Evolutionary conservation across 2,329 filamentous ascomycete species (phyloP).

Genomic region (Exophiala bonariae): DNA sequence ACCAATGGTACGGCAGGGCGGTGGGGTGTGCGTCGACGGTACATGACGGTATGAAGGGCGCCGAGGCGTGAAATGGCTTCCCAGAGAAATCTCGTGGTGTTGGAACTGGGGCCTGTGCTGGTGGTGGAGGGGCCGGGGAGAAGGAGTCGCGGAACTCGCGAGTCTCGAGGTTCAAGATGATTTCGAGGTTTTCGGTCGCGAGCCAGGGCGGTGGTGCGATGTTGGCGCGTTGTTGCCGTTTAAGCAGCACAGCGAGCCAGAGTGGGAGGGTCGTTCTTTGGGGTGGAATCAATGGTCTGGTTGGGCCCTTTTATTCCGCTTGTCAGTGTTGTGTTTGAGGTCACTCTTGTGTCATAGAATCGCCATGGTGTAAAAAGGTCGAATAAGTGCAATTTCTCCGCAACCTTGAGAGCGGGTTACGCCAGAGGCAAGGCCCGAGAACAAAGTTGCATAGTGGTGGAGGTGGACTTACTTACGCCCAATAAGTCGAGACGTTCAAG

Average conservation of each 20-base stretch:
- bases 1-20: slow-evolving; percentile 89
- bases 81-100: slow-evolving; percentile 35
- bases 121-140: slow-evolving; percentile 74
- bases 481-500: slow-evolving; percentile 84
- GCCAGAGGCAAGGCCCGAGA: too few relatives aligned
- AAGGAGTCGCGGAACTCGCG: slow-evolving; percentile 70
- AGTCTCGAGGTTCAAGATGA: slow-evolving; percentile 80
- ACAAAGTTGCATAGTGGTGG: neutral
- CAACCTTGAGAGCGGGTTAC: too few relatives aligned
- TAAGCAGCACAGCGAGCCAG: slow-evolving; percentile 93
- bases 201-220: slow-evolving; percentile 92
- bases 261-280: slow-evolving; percentile 78
- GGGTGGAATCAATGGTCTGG: slow-evolving; percentile 75
- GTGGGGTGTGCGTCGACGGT: slow-evolving; percentile 68
- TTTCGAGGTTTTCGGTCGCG: slow-evolving; percentile 69
- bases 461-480: slow-evolving; percentile 68
- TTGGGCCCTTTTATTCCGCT: slow-evolving; percentile 64
- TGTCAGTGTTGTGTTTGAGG: too few relatives aligned
- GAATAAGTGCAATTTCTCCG: too few relatives aligned
- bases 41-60: slow-evolving; percentile 78
- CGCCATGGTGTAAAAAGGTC: too few relatives aligned
- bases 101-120: slow-evolving; percentile 45
- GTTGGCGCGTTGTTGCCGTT: slow-evolving; percentile 90
- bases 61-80: slow-evolving; percentile 48
- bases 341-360: too few relatives aligned